Evolutionary conservation across 2,329 filamentous ascomycete species (phyloP), one percentile per base, ranked within the genome.

Genomic region (Aspergillus awamori): DNA sequence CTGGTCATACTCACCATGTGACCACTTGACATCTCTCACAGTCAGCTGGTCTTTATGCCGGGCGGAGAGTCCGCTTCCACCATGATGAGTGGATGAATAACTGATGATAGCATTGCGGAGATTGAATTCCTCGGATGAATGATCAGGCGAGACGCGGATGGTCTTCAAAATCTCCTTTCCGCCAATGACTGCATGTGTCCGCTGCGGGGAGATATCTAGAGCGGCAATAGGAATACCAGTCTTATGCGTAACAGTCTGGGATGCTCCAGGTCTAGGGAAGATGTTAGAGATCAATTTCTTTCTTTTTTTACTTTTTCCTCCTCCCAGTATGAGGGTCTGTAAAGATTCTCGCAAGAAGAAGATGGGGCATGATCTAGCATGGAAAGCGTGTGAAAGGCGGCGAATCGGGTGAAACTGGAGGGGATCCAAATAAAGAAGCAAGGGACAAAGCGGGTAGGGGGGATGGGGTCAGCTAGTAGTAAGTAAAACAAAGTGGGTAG

Each of bases 11-110:
- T 81, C 80, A 61, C 85, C 84, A 75, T 87, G 86, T 55, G 87
- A 88, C 87, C 87, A 89, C 65, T 87, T 87, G 30, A 89, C 87
- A 73, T 89, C 87, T 63, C 85, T 85, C 65, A 87, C 85, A 57
- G 85, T 84, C 64, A 88, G 79, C 62, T 84, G 84, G 62, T 87
- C 84, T 64, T 84, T 83, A 70, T 85, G 80, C 45, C 83, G 80
- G 53, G 81, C 77, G 45, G 80, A 78, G 56, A 80, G 73, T 22
- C 65, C 73, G 51, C 77, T 75, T 22, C 77, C 76, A 39, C 78
- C 77, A 61, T 81, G 79, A 63, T 83, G 81, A 59, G 82, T 82
- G 7, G 80, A 80, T 38, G 84, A 81, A 70, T 84, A 84, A 66
- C 83, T 84, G 68, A 84, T 82, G 65, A 88, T 84, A 33, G 84